phyloP scores from a whole-genome alignment of 2,329 filamentous ascomycete genomes.

The Ophiocordyceps unilateralis region DNA sequence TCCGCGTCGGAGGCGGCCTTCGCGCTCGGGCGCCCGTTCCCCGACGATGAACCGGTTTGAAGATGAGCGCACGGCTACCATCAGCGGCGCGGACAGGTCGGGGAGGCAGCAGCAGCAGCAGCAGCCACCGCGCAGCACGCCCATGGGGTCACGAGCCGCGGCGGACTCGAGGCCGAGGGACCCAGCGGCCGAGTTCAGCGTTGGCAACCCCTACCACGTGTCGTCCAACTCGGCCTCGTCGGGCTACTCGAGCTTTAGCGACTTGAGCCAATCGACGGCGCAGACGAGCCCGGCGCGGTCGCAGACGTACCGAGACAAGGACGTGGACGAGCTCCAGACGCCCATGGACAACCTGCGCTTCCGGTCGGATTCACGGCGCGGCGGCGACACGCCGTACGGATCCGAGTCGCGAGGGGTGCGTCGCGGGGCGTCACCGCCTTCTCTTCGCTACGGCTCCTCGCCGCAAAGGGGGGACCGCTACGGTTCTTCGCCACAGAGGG shows the following conservation, averaged over 20 bases:
- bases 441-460: not conserved
- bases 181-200: conserved; percentile 41
- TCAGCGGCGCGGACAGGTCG: conserved; percentile 27
- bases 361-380: not conserved
- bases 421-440: not conserved
- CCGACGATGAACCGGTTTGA: conserved; percentile 10
- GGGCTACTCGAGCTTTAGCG: conserved; percentile 42
- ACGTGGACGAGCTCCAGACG: conserved; percentile 4
- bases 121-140: conserved; percentile 34
- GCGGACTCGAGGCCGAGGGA: conserved; percentile 29
- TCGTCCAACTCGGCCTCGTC: conserved; percentile 49
- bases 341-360: conserved; percentile 17
- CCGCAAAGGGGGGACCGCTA: not conserved
- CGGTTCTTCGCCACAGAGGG: not conserved
- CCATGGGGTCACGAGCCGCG: conserved; percentile 24
- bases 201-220: conserved; percentile 46
- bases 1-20: conserved; percentile 25
- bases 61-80: conserved; percentile 10
- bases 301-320: conserved; percentile 20
- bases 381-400: not conserved
- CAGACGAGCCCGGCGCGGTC: conserved; percentile 26
- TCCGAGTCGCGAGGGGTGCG: not conserved
- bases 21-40: conserved; percentile 26
- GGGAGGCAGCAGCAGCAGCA: conserved; percentile 14
- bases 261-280: conserved; percentile 31